Evolutionary conservation across 768 basidiomycete species (phyloP), one percentile per base, ranked within the genome.

Genomic region (Clavaria fumosa): DNA sequence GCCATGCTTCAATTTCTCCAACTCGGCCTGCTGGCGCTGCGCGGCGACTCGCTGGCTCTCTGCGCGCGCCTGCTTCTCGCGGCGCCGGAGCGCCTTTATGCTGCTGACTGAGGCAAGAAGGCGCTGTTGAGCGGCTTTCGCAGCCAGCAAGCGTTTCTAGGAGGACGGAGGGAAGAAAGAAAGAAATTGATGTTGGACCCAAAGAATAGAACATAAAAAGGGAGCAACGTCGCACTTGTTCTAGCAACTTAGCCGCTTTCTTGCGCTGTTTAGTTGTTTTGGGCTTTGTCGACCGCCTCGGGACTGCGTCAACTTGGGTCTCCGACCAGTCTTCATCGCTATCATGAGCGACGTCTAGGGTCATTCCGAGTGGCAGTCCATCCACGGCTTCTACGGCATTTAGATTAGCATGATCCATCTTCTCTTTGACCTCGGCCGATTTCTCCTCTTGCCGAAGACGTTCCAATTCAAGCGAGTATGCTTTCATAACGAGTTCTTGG

Each of bases 141-240:
- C 72, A 0, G 69, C 69, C 4, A 80, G 57, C 0, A 66, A 67
- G 12, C 68, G 70, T 73, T 75, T 80, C 78, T 84, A 44, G 9
- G 14, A 14, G 9, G 26, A 28, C 14, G 26, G 26, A 9, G 9
- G 14, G 26, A 9, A 14, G 9, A 3, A 41, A 40, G 5, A 23
- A 24, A 37, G 21, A 5, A 18, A 40, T 14, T 28, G 15, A 3
- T n/a, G 5, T 2, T 26, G 21, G 17, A 7, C n/a, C 11, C 10
- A 34, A 31, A 21, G 39, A 19, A 28, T 17, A 5, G 11, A 35
- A 10, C 9, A 19, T 35, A 9, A n/a, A 17, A 12, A 10, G 22
- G 28, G 3, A 50, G 64, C 12, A 33, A 81, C 83, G 62, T 81
- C 75, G n/a, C n/a, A n/a, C n/a, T n/a, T n/a, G n/a, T n/a, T 70